Evolutionary conservation across 305 asterid genomes (phyloP), one percentile per base, ranked within the genome.

Genomic region (Fraxinus sp.): DNA sequence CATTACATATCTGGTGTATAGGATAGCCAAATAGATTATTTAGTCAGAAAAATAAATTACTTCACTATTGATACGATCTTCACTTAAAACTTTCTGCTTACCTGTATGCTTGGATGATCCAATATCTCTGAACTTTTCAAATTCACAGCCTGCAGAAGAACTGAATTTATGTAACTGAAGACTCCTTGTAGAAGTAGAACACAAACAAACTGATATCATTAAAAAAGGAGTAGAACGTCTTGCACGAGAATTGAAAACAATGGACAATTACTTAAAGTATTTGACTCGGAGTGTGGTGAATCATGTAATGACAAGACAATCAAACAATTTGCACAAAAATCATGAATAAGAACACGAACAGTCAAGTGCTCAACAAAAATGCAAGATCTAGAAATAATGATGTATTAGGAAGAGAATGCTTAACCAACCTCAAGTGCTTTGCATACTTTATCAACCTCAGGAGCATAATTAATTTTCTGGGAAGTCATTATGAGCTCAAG

Each of bases 371-470:
- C 46, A 39, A 39, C 46, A 41, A 41, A 44, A 44, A 49, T 49
- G 59, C 59, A 49, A 14, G 59, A 49, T 14, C 59, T 49, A 14
- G 59, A 49, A 49, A 49, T 4, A 49, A 14, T 46, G 18, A 49
- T 49, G 59, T 14, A 14, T 13, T 14, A 14, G 18, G 20, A 49
- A 46, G 57, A 13, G 57, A 46, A 46, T 13, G 18, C 18, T 46
- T 46, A 46, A 41, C 52, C 82, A 88, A 95, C 99, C 99, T 95
- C 97, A 76, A 95, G 97, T 37, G 99, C 99, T 86, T 93, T 94
- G 97, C 99, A 95, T 55, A 95, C 98, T 90, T 91, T 94, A 88
- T 93, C 97, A 74, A 95, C 95, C 88, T 95, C 99, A 0, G 97
- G 94, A 82, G 97, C 99, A 85, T 93, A 95, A 59, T 95, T 94